Conservation (phyloP, 1,139 yeast species). For the Hansenula lynferdii region DNA sequence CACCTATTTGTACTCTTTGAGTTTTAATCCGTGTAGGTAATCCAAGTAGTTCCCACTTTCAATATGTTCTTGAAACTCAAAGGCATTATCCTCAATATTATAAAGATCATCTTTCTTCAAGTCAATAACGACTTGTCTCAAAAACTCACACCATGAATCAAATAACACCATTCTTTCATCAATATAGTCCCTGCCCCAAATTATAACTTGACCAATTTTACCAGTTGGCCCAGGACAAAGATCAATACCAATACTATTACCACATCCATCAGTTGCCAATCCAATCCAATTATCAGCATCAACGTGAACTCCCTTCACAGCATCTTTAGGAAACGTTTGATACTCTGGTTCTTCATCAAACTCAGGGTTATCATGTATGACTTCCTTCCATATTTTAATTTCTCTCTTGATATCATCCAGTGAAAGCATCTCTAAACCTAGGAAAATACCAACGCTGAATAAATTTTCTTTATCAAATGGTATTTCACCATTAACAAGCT, state of each 20-base stretch:
- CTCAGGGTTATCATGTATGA: constrained; percentile 9
- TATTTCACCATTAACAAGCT: constrained; percentile 9
- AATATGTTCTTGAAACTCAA: constrained; percentile 48
- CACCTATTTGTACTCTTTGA: neutral
- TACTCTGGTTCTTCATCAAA: constrained; percentile 7
- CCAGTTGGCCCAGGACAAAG: constrained; percentile 60
- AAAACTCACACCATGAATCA: constrained; percentile 48
- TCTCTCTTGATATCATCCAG: constrained; percentile 11
- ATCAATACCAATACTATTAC: constrained; percentile 60
- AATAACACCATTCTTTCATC: constrained; percentile 61
- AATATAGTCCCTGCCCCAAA: constrained; percentile 55
- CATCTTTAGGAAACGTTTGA: constrained; percentile 41
- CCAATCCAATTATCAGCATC: constrained; percentile 57
- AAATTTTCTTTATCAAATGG: neutral
- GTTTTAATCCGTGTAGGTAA: constrained; percentile 6
- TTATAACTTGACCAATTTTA: constrained; percentile 55
- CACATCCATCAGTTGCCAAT: constrained; percentile 49
- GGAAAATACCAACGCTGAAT: constrained; percentile 6
- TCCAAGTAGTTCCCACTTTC: constrained; percentile 8
- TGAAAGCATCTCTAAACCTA: constrained; percentile 8
- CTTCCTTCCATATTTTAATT: constrained; percentile 12
- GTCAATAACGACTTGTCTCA: constrained; percentile 43
- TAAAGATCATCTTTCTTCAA: constrained; percentile 49
- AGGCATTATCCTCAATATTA: constrained; percentile 42
- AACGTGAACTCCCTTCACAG: constrained; percentile 49